Evolutionary conservation across 2,329 filamentous ascomycete species (phyloP).

Genomic region (Penicillium sp.): DNA sequence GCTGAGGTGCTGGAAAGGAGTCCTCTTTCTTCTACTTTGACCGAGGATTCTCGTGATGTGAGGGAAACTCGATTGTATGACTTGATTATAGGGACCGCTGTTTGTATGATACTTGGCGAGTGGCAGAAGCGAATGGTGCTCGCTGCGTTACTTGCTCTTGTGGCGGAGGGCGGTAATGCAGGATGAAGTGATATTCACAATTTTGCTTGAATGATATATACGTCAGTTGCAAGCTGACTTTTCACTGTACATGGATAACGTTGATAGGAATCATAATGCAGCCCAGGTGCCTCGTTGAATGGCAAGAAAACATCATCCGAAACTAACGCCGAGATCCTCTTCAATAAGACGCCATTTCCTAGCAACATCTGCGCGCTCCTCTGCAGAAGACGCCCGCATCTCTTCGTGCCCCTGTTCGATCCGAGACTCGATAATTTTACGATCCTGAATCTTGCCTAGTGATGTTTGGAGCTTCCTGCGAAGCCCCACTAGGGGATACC

Average conservation of each 20-base stretch:
- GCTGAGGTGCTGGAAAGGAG: too few species aligned
- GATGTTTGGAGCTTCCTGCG: constrained; percentile 24
- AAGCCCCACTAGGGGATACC: constrained; percentile 27
- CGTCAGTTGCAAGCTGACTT: not conserved
- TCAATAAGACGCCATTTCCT: constrained; percentile 20
- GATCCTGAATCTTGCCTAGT: constrained; percentile 18
- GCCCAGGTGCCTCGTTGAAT: not conserved
- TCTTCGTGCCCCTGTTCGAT: constrained; percentile 24
- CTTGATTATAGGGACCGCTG: too few species aligned
- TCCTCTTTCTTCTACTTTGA: too few species aligned
- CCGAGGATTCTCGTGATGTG: too few species aligned
- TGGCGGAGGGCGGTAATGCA: too few species aligned
- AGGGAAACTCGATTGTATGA: too few species aligned
- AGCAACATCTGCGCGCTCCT: constrained; percentile 16
- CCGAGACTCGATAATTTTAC: constrained; percentile 17
- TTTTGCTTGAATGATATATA: too few species aligned
- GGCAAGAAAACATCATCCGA: not conserved
- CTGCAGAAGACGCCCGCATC: constrained; percentile 17
- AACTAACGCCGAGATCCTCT: constrained; percentile 5
- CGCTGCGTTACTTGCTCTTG: too few species aligned
- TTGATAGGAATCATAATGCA: not conserved
- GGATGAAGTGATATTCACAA: too few species aligned
- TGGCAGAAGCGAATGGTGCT: too few species aligned
- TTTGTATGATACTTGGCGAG: too few species aligned
- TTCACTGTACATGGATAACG: not conserved